Conservation (phyloP, 768 basidiomycete genomes). For the Rhizopogon vulgaris region DNA sequence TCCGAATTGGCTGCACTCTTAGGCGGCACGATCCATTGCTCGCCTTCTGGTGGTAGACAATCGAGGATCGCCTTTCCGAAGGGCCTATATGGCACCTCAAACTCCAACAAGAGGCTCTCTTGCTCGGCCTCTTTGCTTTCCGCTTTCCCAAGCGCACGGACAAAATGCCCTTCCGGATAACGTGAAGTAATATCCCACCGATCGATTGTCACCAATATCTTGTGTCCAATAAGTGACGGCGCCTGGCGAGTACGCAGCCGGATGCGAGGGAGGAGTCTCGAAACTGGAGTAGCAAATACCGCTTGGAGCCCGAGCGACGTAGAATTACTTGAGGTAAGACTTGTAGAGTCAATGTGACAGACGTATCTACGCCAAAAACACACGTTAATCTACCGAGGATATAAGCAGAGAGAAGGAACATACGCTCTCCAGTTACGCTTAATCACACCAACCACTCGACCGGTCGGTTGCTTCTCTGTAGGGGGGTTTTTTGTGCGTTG, state of each 20-base stretch:
- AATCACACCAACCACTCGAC: constrained; percentile 83
- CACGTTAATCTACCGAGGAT: background rate
- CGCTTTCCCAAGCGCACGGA: constrained; percentile 82
- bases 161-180: constrained; percentile 97
- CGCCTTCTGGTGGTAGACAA: constrained; percentile 86
- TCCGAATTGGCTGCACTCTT: constrained; percentile 46
- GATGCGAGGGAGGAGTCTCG: constrained; percentile 87
- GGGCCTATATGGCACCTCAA: constrained; percentile 91
- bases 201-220: constrained; percentile 94
- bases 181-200: constrained; percentile 82
- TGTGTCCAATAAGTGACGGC: constrained; percentile 79
- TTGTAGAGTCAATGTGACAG: constrained; percentile 89
- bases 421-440: constrained; percentile 96
- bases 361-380: constrained; percentile 57
- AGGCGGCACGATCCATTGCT: constrained; percentile 85
- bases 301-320: constrained; percentile 85
- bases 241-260: constrained; percentile 94
- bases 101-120: constrained; percentile 89
- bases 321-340: constrained; percentile 69
- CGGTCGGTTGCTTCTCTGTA: constrained; percentile 80
- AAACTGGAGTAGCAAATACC: constrained; percentile 91
- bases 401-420: constrained; percentile 24
- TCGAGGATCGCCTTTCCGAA: constrained; percentile 94
- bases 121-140: constrained; percentile 96
- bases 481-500: constrained; percentile 21